Conservation (phyloP, 495 filamentous ascomycete genomes). For the Podospora sp. region DNA sequence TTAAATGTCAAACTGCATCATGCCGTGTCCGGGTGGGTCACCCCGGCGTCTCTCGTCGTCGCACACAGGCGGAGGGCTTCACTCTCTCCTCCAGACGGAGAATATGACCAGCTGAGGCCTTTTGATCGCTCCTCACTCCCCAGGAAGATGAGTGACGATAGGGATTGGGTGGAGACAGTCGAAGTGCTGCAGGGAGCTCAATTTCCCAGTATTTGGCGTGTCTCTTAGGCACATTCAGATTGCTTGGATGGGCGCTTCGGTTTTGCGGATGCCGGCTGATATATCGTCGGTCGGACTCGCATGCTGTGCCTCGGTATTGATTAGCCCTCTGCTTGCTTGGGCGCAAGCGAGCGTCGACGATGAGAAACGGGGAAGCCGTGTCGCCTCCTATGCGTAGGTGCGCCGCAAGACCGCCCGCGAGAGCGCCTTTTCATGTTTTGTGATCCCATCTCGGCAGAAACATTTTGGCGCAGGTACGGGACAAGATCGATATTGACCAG, state of each 20-base stretch:
- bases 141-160: background rate
- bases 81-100: no score
- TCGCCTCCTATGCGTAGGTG: background rate
- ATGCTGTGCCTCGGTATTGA: slow-evolving; percentile 1
- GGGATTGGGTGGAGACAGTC: background rate
- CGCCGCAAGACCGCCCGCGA: background rate
- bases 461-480: slow-evolving; percentile 12
- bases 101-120: background rate
- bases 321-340: background rate
- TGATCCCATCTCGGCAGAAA: slow-evolving; percentile 1
- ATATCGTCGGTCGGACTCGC: background rate
- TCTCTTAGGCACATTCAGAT: background rate
- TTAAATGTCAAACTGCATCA: background rate
- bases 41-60: background rate
- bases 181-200: background rate
- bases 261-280: background rate
- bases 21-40: background rate
- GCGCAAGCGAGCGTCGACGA: background rate
- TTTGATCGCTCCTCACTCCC: background rate
- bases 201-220: background rate
- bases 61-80: background rate
- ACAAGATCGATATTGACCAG: background rate
- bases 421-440: background rate
- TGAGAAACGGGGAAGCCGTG: background rate
- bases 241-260: slow-evolving; percentile 1